Evolutionary conservation across 495 filamentous ascomycete species (phyloP).

Genomic region (Tuber microsphaerosporum): DNA sequence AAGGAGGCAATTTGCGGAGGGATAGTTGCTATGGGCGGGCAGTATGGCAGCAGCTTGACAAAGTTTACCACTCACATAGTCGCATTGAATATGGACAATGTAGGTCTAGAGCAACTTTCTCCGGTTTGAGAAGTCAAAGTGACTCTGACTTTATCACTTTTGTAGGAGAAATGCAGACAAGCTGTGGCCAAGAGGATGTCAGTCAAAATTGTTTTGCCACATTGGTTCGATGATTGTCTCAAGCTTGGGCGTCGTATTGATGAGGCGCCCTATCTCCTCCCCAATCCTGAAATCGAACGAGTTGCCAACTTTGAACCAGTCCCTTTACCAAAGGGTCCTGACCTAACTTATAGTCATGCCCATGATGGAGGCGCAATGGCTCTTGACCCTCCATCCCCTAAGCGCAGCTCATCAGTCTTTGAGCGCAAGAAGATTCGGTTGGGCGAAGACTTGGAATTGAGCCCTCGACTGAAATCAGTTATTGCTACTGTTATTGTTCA

Average conservation of each 20-base stretch:
- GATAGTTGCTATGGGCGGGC: slow-evolving; percentile 79
- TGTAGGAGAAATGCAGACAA: slow-evolving; percentile 59
- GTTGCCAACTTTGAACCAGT: slow-evolving; percentile 24
- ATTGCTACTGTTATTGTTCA: slow-evolving; percentile 61
- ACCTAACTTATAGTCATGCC: slow-evolving; percentile 37
- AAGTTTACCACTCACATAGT: slow-evolving; percentile 80
- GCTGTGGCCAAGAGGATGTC: slow-evolving; percentile 57
- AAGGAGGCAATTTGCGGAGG: slow-evolving; percentile 88
- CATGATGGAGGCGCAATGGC: slow-evolving; percentile 34
- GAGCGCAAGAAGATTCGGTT: slow-evolving; percentile 60
- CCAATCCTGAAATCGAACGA: slow-evolving; percentile 67
- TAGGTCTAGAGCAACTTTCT: slow-evolving; percentile 17
- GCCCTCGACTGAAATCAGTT: slow-evolving; percentile 55
- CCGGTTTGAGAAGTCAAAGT: background rate
- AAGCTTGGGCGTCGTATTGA: slow-evolving; percentile 81
- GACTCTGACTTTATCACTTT: background rate
- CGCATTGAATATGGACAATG: slow-evolving; percentile 65
- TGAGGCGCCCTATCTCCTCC: slow-evolving; percentile 78
- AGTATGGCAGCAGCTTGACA: slow-evolving; percentile 61
- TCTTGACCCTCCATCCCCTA: slow-evolving; percentile 31
- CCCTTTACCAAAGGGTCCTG: slow-evolving; percentile 27
- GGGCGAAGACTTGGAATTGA: slow-evolving; percentile 64
- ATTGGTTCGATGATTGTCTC: slow-evolving; percentile 98
- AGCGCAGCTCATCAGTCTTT: slow-evolving; percentile 54
- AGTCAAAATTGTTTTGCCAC: slow-evolving; percentile 82